Conservation (phyloP, 129 eudicot species). For the Solidago caesia region DNA sequence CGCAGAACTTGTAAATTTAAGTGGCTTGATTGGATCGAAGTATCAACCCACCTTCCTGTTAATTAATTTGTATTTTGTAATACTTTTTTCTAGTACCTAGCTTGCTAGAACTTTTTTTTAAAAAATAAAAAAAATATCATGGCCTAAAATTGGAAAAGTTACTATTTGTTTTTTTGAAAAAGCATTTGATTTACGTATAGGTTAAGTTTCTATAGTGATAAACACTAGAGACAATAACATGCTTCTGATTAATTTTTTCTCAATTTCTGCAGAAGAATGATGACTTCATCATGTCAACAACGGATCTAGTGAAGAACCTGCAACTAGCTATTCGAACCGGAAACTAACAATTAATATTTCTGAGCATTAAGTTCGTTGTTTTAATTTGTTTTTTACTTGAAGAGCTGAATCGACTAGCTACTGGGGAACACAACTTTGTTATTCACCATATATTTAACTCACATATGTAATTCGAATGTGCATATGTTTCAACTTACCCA, state of each 20-base stretch:
- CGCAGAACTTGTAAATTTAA: too few relatives aligned
- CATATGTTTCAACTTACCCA: not conserved
- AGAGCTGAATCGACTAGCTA: not conserved
- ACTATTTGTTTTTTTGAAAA: not conserved
- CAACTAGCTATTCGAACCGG: constrained; percentile 18
- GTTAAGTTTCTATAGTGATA: not conserved
- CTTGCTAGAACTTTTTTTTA: too few relatives aligned
- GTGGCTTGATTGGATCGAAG: too few relatives aligned
- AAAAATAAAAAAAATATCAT: too few relatives aligned
- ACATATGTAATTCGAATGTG: not conserved
- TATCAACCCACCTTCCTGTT: too few relatives aligned
- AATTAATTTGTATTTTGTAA: too few relatives aligned
- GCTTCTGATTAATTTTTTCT: constrained; percentile 21
- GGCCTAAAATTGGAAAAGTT: not conserved
- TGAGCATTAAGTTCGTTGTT: not conserved
- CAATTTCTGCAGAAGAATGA: constrained; percentile 33
- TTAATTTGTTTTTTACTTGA: not conserved
- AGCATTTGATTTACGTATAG: not conserved
- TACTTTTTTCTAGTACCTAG: too few relatives aligned
- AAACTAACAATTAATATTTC: not conserved
- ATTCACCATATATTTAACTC: not conserved
- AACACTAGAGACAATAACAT: not conserved
- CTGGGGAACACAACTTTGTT: not conserved
- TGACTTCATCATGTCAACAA: constrained; percentile 29
- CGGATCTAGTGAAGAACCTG: constrained; percentile 40